These are phyloP conservation scores for Madurella fahalii DNA, from an alignment of 2,329 filamentous ascomycete species.

Conservation along the genomic window DNA sequence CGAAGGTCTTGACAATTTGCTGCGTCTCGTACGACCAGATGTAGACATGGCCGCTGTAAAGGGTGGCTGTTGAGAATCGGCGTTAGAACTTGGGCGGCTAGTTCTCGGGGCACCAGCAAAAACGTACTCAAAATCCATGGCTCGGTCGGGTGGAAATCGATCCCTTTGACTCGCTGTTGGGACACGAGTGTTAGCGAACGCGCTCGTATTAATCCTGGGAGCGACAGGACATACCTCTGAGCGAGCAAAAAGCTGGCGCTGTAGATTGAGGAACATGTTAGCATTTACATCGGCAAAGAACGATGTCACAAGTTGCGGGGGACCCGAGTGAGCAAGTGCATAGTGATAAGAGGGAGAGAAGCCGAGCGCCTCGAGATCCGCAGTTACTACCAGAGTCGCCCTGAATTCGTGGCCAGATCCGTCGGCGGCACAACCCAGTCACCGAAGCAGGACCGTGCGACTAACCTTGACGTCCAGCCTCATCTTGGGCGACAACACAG, in stretches of 20 bases:
- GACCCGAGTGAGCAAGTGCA: too few species aligned
- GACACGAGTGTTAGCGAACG: conserved; percentile 42
- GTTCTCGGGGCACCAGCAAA: background rate
- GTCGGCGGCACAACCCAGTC: conserved; percentile 6
- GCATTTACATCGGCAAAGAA: conserved; percentile 5
- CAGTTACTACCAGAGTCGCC: background rate
- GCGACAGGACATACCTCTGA: conserved; percentile 24
- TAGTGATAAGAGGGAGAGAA: background rate
- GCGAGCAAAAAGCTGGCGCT: conserved; percentile 31
- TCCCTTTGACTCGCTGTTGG: conserved; percentile 93
- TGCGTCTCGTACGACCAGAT: conserved; percentile 99
- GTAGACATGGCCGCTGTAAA: conserved; percentile 98
- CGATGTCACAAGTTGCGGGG: too few species aligned
- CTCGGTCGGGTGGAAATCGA: conserved; percentile 95
- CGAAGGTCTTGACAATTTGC: conserved; percentile 96
- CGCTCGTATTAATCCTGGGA: background rate
- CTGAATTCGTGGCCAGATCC: conserved; percentile 15
- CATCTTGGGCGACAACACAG: conserved; percentile 24
- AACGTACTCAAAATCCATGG: conserved; percentile 78
- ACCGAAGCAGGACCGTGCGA: conserved; percentile 6
- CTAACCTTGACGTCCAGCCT: conserved; percentile 30
- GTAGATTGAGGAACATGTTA: conserved; percentile 25
- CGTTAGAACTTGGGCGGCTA: conserved; percentile 10
- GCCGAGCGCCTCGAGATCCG: background rate
- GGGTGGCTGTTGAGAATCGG: conserved; percentile 45